These are phyloP conservation scores for thale cress (Arabidopsis thaliana) DNA, from an alignment of 345 rosid species.

Conservation along the genomic window TAIR10.1 NC_003074.8:7275501-7276000, in stretches of 20 bases:
- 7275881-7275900: slow-evolving; percentile 61
- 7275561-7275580: too few relatives aligned
- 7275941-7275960: slow-evolving; percentile 73
- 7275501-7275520: too few relatives aligned
- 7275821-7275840: slow-evolving; percentile 32
- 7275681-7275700: slow-evolving; percentile 36
- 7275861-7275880: slow-evolving; percentile 73
- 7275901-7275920: slow-evolving; percentile 70
- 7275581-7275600: neutral
- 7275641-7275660: slow-evolving; percentile 36
- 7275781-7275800: slow-evolving; percentile 21
- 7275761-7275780: neutral
- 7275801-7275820: slow-evolving; percentile 38
- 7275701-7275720: slow-evolving; percentile 39
- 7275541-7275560: too few relatives aligned
- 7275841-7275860: slow-evolving; percentile 27
- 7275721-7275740: slow-evolving; percentile 27
- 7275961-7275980: slow-evolving; percentile 85
- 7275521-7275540: too few relatives aligned
- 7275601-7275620: slow-evolving; percentile 8
- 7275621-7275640: neutral
- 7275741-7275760: slow-evolving; percentile 32
- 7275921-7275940: slow-evolving; percentile 85
- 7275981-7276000: slow-evolving; percentile 96
- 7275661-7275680: slow-evolving; percentile 48